These are phyloP conservation scores for Globisporangium irregulare DNA, from an alignment of 352 stramenopile species.

Conservation along the genomic window DNA sequence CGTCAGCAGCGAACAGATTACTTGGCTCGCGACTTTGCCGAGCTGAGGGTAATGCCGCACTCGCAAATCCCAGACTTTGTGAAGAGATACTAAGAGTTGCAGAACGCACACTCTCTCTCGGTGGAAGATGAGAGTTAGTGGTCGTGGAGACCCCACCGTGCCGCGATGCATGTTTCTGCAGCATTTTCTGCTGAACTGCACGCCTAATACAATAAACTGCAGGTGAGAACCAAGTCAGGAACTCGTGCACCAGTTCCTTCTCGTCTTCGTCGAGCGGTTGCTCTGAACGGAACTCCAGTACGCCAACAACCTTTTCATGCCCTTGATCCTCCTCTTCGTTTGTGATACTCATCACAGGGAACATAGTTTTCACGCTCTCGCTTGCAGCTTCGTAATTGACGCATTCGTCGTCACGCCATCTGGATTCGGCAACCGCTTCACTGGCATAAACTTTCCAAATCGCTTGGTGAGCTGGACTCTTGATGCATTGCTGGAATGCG, in stretches of 20 bases:
- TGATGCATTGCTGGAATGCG: neutral
- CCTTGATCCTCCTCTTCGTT: neutral
- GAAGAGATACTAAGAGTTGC: neutral
- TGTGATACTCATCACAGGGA: slow-evolving; percentile 8
- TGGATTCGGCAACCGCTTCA: neutral
- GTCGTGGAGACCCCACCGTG: neutral
- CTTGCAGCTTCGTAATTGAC: neutral
- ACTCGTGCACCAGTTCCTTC: slow-evolving; percentile 3
- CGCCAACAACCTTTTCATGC: neutral
- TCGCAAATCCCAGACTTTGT: neutral
- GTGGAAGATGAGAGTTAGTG: neutral
- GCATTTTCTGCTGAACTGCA: slow-evolving; percentile 7
- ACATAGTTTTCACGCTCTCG: neutral
- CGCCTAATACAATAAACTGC: slow-evolving; percentile 1
- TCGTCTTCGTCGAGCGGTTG: slow-evolving; percentile 1
- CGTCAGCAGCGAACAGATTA: neutral
- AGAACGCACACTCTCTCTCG: neutral
- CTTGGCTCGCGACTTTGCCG: neutral
- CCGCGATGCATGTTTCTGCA: neutral
- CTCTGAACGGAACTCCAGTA: slow-evolving; percentile 2
- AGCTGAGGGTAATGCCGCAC: neutral
- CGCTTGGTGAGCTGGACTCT: neutral
- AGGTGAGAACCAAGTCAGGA: slow-evolving; percentile 10
- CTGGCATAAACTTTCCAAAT: slow-evolving; percentile 12
- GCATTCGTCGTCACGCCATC: neutral